Base-by-base conservation (phyloP, 1,284 basidiomycete species). In the Apiotrichum siamense region DNA sequence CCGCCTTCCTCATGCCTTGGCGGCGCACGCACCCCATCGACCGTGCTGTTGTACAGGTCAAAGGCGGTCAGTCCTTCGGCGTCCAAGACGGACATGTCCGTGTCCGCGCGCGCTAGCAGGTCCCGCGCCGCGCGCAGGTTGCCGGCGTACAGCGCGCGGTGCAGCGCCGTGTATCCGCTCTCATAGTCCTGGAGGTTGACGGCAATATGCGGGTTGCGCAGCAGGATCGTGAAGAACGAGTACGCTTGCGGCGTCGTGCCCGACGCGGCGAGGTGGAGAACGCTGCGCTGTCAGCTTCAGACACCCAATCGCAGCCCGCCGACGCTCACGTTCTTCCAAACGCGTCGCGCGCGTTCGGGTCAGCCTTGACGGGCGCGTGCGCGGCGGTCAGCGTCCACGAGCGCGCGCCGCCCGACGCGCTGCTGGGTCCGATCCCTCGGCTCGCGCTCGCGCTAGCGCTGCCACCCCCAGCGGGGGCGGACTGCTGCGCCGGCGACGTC, bases 11-110 rank as follows among this genome's bases (percentile, higher is more conserved):
- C n/a, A n/a, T n/a, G n/a, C n/a, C n/a, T 21, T 7, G 18, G 6
- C 17, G n/a, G n/a, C 13, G 37, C 7, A 60, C 70, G 61, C 54
- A 70, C 68, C 0, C 82, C 84, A 53, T 83, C 80, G 27, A 96
- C 77, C 0, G 90, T 94, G 4, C 86, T 85, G 65, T 97, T 97
- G 76, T 92, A 97, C 24, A 98, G 75, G 65, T 98, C 94, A 59
- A 93, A 93, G 0, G 92, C 83, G 0, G 89, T 91, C 69, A 96
- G 85, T 1, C 92, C 94, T 65, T 97, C 94, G 32, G 77, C 69
- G 65, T 98, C 96, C 70, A 90, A 92, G 50, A 90, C 63, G 1
- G 80, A 76, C 0, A 78, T 73, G 64, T 97, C 90, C 18, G 83
- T 83, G 63, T 94, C 89, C 25, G 78, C 63, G 32, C 85, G 81